phyloP scores from a whole-genome alignment of 176 grass and related monocot species.

The Phoenix roebelenii region DNA sequence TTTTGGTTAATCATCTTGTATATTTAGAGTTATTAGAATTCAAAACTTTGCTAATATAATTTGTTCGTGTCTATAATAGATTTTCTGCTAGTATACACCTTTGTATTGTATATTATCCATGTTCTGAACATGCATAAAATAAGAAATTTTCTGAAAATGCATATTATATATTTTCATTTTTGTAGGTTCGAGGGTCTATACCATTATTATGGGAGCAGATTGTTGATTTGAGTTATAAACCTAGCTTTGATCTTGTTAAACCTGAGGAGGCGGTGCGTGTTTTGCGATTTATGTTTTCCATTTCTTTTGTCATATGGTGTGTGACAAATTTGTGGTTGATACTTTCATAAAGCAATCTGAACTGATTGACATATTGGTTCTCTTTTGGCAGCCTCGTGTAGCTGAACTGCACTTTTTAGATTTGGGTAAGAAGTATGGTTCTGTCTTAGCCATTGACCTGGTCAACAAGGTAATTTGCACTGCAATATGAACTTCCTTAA shows the following conservation, averaged over 20 bases:
- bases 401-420: slow-evolving; percentile 76
- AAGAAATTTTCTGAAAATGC: not conserved
- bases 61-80: too few relatives aligned
- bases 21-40: too few relatives aligned
- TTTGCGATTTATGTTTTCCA: slow-evolving; percentile 18
- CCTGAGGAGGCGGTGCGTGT: slow-evolving; percentile 65
- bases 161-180: slow-evolving; percentile 14
- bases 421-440: slow-evolving; percentile 85
- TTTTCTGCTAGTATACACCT: too few relatives aligned
- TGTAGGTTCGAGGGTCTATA: slow-evolving; percentile 89
- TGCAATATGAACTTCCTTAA: not conserved
- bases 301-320: slow-evolving; percentile 12
- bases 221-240: slow-evolving; percentile 98
- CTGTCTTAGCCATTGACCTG: slow-evolving; percentile 80
- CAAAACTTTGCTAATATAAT: too few relatives aligned
- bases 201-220: slow-evolving; percentile 95
- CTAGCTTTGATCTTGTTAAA: slow-evolving; percentile 74
- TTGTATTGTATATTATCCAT: too few relatives aligned
- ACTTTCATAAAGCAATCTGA: slow-evolving; percentile 2
- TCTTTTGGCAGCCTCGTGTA: slow-evolving; percentile 55
- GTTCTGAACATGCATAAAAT: too few relatives aligned
- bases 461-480: slow-evolving; percentile 66
- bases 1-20: too few relatives aligned
- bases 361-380: slow-evolving; percentile 11
- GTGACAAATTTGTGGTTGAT: not conserved